A percentile compares a stretch with the other conserved stretches of the same genome.
Conservation (phyloP, 2,329 filamentous ascomycete species). For the Aspergillus tubingensis region DNA sequence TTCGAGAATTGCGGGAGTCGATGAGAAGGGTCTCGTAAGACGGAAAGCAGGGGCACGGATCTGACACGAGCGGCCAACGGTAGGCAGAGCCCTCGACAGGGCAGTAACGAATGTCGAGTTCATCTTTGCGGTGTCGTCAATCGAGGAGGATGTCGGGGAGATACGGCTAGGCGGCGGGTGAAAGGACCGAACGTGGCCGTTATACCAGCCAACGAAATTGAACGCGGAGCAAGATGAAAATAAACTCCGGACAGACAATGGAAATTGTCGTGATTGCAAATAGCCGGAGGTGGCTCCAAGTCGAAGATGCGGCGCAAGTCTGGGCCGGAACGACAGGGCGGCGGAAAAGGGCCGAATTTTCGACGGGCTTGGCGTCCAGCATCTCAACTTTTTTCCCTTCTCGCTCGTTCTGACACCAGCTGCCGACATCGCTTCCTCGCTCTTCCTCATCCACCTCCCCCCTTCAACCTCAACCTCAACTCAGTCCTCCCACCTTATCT, state of each 20-base stretch:
- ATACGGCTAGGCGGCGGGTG: not conserved
- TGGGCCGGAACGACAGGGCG: constrained; percentile 28
- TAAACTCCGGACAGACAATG: not conserved
- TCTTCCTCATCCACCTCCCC: constrained; percentile 19
- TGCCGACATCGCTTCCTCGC: constrained; percentile 28
- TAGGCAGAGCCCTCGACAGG: constrained; percentile 35
- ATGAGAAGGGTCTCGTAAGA: constrained; percentile 37
- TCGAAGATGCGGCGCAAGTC: constrained; percentile 1
- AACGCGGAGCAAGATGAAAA: not conserved
- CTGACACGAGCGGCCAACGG: constrained; percentile 32
- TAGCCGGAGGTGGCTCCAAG: not conserved
- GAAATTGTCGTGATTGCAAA: not conserved
- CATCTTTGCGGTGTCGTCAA: constrained; percentile 27
- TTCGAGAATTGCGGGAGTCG: constrained; percentile 26
- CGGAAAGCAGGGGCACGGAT: constrained; percentile 22
- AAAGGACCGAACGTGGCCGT: not conserved
- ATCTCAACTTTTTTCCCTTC: constrained; percentile 39
- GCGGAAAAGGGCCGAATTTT: constrained; percentile 37
- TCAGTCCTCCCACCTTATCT: constrained; percentile 4
- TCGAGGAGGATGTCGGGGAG: constrained; percentile 3
- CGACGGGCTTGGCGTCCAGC: constrained; percentile 38
- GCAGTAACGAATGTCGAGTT: constrained; percentile 35
- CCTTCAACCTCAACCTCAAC: constrained; percentile 22
- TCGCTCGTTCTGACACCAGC: constrained; percentile 26
- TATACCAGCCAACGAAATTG: not conserved